Conservation (phyloP, 345 rosid genomes). For the Abelmoschus esculentus region DNA sequence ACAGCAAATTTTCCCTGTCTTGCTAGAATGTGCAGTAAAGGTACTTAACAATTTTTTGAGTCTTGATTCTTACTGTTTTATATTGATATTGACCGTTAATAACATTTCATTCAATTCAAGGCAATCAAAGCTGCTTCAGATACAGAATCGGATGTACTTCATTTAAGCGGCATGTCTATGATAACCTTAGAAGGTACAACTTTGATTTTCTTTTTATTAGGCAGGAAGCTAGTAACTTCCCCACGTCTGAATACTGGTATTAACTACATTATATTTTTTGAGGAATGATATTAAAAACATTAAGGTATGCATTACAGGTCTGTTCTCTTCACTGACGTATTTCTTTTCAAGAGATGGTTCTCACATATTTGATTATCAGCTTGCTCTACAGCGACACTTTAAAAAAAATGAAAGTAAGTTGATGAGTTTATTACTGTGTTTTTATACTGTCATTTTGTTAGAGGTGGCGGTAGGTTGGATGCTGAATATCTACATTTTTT, state of each 20-base stretch:
- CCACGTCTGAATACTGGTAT: constrained; percentile 4
- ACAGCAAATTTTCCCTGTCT: constrained; percentile 71
- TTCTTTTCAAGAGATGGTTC: constrained; percentile 82
- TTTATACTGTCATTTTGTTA: constrained; percentile 4
- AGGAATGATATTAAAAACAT: not conserved
- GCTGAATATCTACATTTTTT: not conserved
- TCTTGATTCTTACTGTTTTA: constrained; percentile 12
- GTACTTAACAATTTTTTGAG: constrained; percentile 22
- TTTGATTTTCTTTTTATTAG: not conserved
- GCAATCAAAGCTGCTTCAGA: constrained; percentile 82
- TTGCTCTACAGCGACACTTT: constrained; percentile 53
- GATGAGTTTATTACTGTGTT: constrained; percentile 4
- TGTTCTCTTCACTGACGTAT: constrained; percentile 78
- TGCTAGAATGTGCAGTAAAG: constrained; percentile 80
- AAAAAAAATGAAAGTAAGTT: constrained; percentile 61
- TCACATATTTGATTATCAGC: constrained; percentile 69
- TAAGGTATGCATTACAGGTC: constrained; percentile 38
- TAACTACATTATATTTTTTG: constrained; percentile 6
- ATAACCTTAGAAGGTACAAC: constrained; percentile 62
- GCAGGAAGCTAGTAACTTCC: not conserved
- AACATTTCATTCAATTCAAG: constrained; percentile 29
- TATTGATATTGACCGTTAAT: constrained; percentile 15
- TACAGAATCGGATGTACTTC: constrained; percentile 51
- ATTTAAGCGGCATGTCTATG: constrained; percentile 81
- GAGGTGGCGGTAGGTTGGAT: not conserved